A percentile compares a stretch with the other conserved stretches of the same genome.
Evolutionary conservation across 106 monocot species (phyloP).

Genomic region (Acorus gramineus): DNA sequence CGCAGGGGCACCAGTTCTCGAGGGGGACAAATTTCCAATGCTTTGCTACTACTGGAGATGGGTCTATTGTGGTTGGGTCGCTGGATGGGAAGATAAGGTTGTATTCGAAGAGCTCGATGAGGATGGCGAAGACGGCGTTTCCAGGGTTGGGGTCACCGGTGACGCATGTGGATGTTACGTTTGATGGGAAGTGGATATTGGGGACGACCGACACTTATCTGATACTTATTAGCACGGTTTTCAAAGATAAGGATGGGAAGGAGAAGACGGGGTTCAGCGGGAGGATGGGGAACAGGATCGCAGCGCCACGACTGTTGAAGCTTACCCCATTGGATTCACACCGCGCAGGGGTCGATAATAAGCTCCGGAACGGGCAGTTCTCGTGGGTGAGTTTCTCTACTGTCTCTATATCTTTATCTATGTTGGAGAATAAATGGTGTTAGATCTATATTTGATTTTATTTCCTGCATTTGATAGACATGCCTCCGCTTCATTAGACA

Average conservation of each 20-base stretch:
- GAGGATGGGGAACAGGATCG: constrained; percentile 79
- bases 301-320: constrained; percentile 84
- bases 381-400: constrained; percentile 55
- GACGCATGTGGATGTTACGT: constrained; percentile 87
- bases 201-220: constrained; percentile 80
- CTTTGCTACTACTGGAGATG: constrained; percentile 90
- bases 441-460: too few species aligned
- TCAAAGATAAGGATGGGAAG: constrained; percentile 83
- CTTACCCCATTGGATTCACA: constrained; percentile 81
- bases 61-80: constrained; percentile 82
- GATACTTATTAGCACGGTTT: constrained; percentile 68
- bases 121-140: constrained; percentile 91
- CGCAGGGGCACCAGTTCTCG: constrained; percentile 84
- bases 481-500: too few species aligned
- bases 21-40: constrained; percentile 88
- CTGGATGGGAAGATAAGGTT: constrained; percentile 84
- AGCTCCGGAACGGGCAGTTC: constrained; percentile 72
- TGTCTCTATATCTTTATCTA: too few species aligned
- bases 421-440: too few species aligned
- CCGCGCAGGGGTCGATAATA: constrained; percentile 52
- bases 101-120: constrained; percentile 84
- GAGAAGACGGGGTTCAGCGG: constrained; percentile 85
- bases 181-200: constrained; percentile 87
- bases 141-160: constrained; percentile 76
- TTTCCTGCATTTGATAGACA: too few species aligned